phyloP scores from a whole-genome alignment of 176 grass and related monocot genomes.

The Ampelocalamus luodianensis region DNA sequence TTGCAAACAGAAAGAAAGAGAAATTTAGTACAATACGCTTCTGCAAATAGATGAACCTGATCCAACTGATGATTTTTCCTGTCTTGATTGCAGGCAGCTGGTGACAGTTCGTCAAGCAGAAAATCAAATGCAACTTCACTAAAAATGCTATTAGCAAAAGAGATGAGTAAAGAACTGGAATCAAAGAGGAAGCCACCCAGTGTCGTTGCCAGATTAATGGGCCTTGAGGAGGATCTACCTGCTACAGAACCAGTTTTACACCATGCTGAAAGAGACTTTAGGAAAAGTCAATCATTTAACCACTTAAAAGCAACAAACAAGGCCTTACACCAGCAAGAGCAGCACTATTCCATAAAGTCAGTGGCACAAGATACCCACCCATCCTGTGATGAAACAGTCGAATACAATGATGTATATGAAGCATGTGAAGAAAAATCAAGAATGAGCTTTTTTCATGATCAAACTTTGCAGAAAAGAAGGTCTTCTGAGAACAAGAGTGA shows the following conservation, averaged over 20 bases:
- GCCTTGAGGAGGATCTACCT: slow-evolving; percentile 79
- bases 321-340: slow-evolving; percentile 17
- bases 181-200: slow-evolving; percentile 58
- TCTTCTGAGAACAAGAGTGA: slow-evolving; percentile 42
- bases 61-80: slow-evolving; percentile 27
- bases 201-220: slow-evolving; percentile 91
- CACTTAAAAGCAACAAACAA: slow-evolving; percentile 28
- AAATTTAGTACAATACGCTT: slow-evolving; percentile 30
- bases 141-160: slow-evolving; percentile 86
- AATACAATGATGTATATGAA: slow-evolving; percentile 68
- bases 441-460: slow-evolving; percentile 33
- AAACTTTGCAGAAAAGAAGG: slow-evolving; percentile 42
- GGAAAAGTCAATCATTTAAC: slow-evolving; percentile 25
- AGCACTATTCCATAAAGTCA: slow-evolving; percentile 34
- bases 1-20: slow-evolving; percentile 28
- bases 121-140: slow-evolving; percentile 67
- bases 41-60: background rate
- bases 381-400: slow-evolving; percentile 40
- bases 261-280: slow-evolving; percentile 12
- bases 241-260: slow-evolving; percentile 45
- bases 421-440: slow-evolving; percentile 54
- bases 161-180: slow-evolving; percentile 68
- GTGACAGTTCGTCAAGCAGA: slow-evolving; percentile 42
- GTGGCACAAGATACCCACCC: slow-evolving; percentile 37
- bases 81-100: slow-evolving; percentile 29